These are phyloP conservation scores for Verticillium zaregamsianum DNA, from an alignment of 2,329 filamentous ascomycete species.

Conservation along the genomic window DNA sequence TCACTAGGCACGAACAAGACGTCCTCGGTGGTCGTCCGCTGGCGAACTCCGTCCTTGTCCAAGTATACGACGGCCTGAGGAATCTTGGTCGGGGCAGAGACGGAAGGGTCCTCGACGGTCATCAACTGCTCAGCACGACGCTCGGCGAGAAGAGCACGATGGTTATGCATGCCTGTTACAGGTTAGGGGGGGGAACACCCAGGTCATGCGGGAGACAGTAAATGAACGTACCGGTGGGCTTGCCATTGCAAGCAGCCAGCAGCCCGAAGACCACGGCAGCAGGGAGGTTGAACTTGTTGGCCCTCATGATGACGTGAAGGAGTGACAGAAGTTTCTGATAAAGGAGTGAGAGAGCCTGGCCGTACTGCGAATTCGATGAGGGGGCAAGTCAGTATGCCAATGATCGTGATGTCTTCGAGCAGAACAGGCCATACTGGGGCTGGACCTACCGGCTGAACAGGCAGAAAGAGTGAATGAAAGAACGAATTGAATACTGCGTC, in stretches of 20 bases:
- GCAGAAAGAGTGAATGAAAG: not conserved
- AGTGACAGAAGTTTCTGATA: not conserved
- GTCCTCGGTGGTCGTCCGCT: conserved; percentile 38
- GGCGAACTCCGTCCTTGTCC: conserved; percentile 48
- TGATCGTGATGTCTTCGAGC: no score
- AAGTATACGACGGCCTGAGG: conserved; percentile 56
- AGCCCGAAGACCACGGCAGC: not conserved
- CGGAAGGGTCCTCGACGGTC: conserved; percentile 30
- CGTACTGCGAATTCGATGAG: not conserved
- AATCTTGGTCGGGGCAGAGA: conserved; percentile 34
- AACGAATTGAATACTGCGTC: not conserved
- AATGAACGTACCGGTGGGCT: not conserved
- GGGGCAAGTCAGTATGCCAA: no score
- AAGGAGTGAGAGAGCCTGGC: conserved; percentile 1
- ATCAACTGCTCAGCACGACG: conserved; percentile 13
- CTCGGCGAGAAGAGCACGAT: not conserved
- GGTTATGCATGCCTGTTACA: not conserved
- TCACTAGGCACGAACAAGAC: conserved; percentile 23
- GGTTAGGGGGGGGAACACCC: not conserved
- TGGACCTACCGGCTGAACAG: not conserved
- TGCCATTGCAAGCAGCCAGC: not conserved
- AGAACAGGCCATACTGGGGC: not conserved
- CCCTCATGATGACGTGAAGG: not conserved
- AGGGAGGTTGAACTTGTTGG: not conserved
- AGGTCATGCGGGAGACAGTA: no score